phyloP scores from a whole-genome alignment of 352 stramenopile genomes.

The Globisporangium cederbergense region DNA sequence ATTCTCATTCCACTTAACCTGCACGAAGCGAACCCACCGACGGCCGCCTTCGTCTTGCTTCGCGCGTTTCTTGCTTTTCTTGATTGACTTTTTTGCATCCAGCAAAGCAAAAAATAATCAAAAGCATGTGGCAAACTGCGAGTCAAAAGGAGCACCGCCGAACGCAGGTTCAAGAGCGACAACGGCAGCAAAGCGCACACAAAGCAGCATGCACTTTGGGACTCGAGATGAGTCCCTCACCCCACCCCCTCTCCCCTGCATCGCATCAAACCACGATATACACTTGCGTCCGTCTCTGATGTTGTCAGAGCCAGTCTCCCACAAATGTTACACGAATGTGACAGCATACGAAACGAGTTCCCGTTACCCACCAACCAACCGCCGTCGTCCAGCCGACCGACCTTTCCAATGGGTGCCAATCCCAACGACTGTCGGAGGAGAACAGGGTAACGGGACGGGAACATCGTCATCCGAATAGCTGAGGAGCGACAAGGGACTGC shows the following conservation, averaged over 20 bases:
- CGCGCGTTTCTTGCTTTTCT: too few relatives aligned
- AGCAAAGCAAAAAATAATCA: too few relatives aligned
- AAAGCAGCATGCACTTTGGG: too few relatives aligned
- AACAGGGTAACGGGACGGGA: background rate
- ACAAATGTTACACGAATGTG: slow-evolving; percentile 12
- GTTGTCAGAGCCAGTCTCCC: background rate
- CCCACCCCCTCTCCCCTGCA: too few relatives aligned
- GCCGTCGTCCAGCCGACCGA: background rate
- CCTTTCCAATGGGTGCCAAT: background rate
- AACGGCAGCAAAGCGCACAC: too few relatives aligned
- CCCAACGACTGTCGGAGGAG: background rate
- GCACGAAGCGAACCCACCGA: too few relatives aligned
- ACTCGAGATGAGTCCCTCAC: too few relatives aligned
- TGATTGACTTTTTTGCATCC: too few relatives aligned
- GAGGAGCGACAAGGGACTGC: background rate
- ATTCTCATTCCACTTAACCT: background rate
- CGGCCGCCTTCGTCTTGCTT: too few relatives aligned
- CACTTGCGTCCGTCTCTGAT: too few relatives aligned
- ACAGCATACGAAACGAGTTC: background rate
- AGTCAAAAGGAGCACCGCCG: background rate
- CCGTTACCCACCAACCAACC: background rate
- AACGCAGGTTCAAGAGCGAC: too few relatives aligned
- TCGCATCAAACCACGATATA: too few relatives aligned
- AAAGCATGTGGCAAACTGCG: background rate
- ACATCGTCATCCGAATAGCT: background rate